A percentile compares a stretch with the other conserved stretches of the same genome.
Conservation (phyloP, 805 yeast genomes). For the Saturnispora sekii region DNA sequence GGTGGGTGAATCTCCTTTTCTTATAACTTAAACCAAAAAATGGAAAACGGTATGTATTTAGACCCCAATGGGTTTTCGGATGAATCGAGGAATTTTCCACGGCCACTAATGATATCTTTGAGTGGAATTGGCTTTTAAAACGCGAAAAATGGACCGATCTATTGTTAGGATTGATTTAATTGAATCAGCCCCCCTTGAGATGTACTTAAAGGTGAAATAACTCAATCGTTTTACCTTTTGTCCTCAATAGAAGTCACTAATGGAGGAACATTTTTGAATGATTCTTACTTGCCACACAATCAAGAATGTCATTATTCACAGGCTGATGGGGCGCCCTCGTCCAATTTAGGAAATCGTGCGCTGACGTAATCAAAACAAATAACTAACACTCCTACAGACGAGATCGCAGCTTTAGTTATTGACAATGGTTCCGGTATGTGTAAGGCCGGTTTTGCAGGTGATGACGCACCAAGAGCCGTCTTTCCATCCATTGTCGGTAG, state of each 20-base stretch:
- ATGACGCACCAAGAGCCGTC: slow-evolving; percentile 99
- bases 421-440: slow-evolving; percentile 99
- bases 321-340: too few species aligned
- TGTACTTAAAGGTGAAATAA: neutral
- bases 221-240: neutral
- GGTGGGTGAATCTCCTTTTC: neutral
- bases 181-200: too few species aligned
- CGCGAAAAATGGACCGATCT: neutral
- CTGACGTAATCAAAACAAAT: neutral
- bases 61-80: neutral
- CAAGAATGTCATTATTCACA: too few species aligned
- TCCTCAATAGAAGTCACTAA: too few species aligned
- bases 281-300: neutral
- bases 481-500: slow-evolving; percentile 99
- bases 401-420: slow-evolving; percentile 64
- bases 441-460: slow-evolving; percentile 99
- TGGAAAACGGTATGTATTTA: slow-evolving; percentile 9
- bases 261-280: neutral
- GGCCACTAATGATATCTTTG: neutral
- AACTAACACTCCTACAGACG: slow-evolving; percentile 26
- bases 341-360: slow-evolving; percentile 8
- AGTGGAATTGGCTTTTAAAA: neutral
- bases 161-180: neutral
- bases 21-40: neutral
- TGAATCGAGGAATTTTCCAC: neutral